These are phyloP conservation scores for Ceratopteris richardii DNA, from an alignment of 75 land plant genomes.

Conservation along the genomic window DNA sequence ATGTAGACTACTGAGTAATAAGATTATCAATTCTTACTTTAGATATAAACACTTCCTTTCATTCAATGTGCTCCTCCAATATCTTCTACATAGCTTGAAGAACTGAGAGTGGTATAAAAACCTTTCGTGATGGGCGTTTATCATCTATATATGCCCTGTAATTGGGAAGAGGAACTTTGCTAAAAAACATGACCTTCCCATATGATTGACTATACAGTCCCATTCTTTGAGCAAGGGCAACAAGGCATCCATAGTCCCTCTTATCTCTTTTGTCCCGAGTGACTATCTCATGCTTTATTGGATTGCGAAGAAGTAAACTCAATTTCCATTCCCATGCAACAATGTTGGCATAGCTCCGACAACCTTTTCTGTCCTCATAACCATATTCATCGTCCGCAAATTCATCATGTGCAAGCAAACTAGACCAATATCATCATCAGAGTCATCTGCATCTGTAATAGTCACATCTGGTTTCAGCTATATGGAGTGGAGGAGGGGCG, in stretches of 20 bases:
- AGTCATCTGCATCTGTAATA: too few relatives aligned
- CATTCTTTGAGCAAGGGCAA: constrained; percentile 59
- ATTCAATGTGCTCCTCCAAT: background rate
- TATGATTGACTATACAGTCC: constrained; percentile 69
- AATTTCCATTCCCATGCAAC: constrained; percentile 78
- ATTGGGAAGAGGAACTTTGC: constrained; percentile 76
- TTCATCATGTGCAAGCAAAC: background rate
- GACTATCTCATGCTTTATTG: constrained; percentile 59
- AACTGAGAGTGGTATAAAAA: constrained; percentile 18
- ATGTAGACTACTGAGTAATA: constrained; percentile 27
- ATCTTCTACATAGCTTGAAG: background rate
- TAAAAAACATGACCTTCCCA: constrained; percentile 53
- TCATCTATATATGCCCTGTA: constrained; percentile 81
- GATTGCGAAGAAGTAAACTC: constrained; percentile 43
- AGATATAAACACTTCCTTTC: constrained; percentile 14
- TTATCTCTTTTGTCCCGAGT: constrained; percentile 81
- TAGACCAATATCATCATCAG: too few relatives aligned
- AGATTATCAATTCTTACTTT: constrained; percentile 38
- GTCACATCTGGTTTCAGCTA: too few relatives aligned
- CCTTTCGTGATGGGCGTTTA: constrained; percentile 73
- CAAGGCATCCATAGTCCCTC: constrained; percentile 63
- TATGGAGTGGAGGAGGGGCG: too few relatives aligned
- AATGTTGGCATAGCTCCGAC: constrained; percentile 22
- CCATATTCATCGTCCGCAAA: constrained; percentile 3
- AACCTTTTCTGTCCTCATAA: background rate